A percentile compares a stretch with the other conserved stretches of the same genome.
phyloP scores from a whole-genome alignment of 2,329 filamentous ascomycete genomes.

The Alternaria sp. region DNA sequence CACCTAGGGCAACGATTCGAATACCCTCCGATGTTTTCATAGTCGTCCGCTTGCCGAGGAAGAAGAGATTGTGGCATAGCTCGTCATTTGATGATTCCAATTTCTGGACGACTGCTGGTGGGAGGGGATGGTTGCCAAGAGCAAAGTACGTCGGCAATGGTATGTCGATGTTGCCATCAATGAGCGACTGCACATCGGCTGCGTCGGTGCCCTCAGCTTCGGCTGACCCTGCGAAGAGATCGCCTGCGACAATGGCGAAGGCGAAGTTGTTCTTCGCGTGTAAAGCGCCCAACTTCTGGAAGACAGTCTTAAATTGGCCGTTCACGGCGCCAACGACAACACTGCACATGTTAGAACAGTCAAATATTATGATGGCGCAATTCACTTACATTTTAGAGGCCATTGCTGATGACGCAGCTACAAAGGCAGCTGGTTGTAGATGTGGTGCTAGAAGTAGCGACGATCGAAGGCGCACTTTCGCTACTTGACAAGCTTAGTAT shows the following conservation, averaged over 20 bases:
- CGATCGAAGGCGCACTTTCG: not conserved
- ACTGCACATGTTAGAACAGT: constrained; percentile 51
- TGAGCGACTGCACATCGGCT: constrained; percentile 65
- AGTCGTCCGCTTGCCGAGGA: constrained; percentile 80
- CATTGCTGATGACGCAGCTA: constrained; percentile 48
- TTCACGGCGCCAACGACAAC: constrained; percentile 84
- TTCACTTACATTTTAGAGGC: constrained; percentile 61
- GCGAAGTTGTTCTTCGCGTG: constrained; percentile 89
- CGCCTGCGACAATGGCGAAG: constrained; percentile 82
- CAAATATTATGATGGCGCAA: too few relatives aligned
- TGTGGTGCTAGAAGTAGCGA: not conserved
- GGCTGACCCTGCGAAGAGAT: constrained; percentile 72
- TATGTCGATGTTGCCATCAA: constrained; percentile 74
- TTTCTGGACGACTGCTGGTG: constrained; percentile 72
- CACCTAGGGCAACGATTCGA: constrained; percentile 85
- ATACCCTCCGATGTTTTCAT: constrained; percentile 91
- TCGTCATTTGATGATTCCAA: constrained; percentile 72
- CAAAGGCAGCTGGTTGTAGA: not conserved
- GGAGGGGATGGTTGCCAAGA: constrained; percentile 75
- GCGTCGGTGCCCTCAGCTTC: constrained; percentile 60
- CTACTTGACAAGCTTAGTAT: not conserved
- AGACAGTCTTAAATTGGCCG: constrained; percentile 76
- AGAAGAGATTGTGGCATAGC: constrained; percentile 89
- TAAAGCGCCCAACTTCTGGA: constrained; percentile 79
- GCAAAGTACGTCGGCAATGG: constrained; percentile 92